Conservation (phyloP, 129 eudicot genomes). For the Rutidosis leptorrhynchoides region DNA sequence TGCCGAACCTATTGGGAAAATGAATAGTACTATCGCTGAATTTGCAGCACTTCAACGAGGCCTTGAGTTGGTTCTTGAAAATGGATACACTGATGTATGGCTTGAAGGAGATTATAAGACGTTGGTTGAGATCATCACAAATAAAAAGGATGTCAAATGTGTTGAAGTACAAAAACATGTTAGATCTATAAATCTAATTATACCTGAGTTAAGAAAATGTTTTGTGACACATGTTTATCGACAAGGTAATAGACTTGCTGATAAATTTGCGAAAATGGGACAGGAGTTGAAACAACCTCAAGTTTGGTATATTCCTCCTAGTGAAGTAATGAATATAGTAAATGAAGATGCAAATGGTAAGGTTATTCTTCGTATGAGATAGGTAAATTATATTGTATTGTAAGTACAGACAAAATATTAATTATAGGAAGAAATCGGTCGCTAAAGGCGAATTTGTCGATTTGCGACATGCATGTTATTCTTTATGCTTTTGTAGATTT, state of each 20-base stretch:
- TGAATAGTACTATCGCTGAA: constrained; percentile 64
- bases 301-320: constrained; percentile 63
- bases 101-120: constrained; percentile 84
- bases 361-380: constrained; percentile 55
- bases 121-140: constrained; percentile 49
- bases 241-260: constrained; percentile 83
- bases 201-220: constrained; percentile 52
- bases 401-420: too few species aligned
- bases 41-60: constrained; percentile 72
- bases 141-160: constrained; percentile 41
- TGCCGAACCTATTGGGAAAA: constrained; percentile 67
- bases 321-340: constrained; percentile 52
- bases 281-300: constrained; percentile 58
- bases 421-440: too few species aligned
- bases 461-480: too few species aligned
- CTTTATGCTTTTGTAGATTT: too few species aligned
- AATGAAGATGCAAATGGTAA: constrained; percentile 79
- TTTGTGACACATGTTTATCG: constrained; percentile 60
- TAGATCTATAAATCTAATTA: constrained; percentile 41
- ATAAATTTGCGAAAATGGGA: constrained; percentile 82
- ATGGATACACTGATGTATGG: constrained; percentile 76
- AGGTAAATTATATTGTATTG: too few species aligned
- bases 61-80: constrained; percentile 71
- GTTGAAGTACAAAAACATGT: constrained; percentile 44
- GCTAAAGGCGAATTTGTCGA: too few species aligned